Conservation (phyloP, 352 stramenopile genomes). For the Phytopythium sindhum region DNA sequence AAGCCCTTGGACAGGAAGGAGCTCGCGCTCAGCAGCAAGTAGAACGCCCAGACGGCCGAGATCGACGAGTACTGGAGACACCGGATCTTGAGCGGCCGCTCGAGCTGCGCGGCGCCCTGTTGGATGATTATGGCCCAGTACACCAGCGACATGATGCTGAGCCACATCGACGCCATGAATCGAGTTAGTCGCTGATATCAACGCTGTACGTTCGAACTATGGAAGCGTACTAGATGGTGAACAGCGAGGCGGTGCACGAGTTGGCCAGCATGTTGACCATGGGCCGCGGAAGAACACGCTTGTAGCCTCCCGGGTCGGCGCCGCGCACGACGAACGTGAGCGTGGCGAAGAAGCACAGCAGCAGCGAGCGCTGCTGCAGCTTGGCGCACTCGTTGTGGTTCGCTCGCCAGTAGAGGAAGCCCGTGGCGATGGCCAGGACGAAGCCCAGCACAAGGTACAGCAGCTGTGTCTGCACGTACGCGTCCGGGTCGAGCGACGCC, state of each 20-base stretch:
- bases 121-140: conserved; percentile 66
- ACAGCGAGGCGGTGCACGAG: conserved; percentile 56
- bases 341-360: conserved; percentile 43
- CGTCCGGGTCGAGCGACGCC: conserved; percentile 24
- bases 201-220: not conserved
- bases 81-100: conserved; percentile 25
- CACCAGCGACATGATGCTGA: conserved; percentile 43
- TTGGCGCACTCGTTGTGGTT: conserved; percentile 30
- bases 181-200: not conserved
- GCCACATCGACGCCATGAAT: not conserved
- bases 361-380: conserved; percentile 50
- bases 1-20: conserved; percentile 37
- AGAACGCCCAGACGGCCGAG: conserved; percentile 32
- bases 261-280: conserved; percentile 45
- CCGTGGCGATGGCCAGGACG: conserved; percentile 23
- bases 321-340: conserved; percentile 53
- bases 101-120: conserved; percentile 26
- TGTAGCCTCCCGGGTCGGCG: conserved; percentile 51
- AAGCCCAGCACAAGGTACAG: conserved; percentile 40
- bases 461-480: conserved; percentile 37
- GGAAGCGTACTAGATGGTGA: conserved; percentile 46
- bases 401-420: conserved; percentile 43
- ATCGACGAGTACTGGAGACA: conserved; percentile 27
- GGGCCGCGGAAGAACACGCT: conserved; percentile 35
- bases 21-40: conserved; percentile 24